A percentile compares a stretch with the other conserved stretches of the same genome.
Conservation (phyloP, 805 yeast genomes). For the Saccharomycopsis selenospora region DNA sequence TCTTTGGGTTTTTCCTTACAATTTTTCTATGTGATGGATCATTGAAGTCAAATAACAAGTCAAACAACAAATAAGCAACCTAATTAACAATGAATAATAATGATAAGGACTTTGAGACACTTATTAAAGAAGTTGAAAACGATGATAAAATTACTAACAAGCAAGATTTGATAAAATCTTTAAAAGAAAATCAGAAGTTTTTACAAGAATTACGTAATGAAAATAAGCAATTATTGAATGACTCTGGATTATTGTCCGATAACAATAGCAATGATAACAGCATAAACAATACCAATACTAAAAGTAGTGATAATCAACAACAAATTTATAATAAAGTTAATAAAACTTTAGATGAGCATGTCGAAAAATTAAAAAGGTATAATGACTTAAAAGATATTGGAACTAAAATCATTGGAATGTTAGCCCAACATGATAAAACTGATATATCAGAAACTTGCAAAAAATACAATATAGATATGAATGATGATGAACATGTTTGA, state of each 20-base stretch:
- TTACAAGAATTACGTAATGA: neutral
- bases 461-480: neutral
- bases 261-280: too few relatives aligned
- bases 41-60: too few relatives aligned
- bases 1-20: too few relatives aligned
- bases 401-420: neutral
- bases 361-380: neutral
- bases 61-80: too few relatives aligned
- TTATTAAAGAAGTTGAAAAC: neutral
- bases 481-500: neutral
- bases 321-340: neutral
- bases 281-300: too few relatives aligned
- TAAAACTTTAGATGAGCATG: neutral
- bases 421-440: constrained; percentile 2
- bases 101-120: too few relatives aligned
- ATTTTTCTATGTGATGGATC: too few relatives aligned
- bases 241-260: neutral
- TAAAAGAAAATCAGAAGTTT: neutral
- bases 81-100: too few relatives aligned
- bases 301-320: neutral
- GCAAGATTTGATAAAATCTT: neutral
- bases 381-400: constrained; percentile 7
- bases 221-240: neutral
- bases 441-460: constrained; percentile 1
- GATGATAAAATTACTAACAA: neutral